Conservation (phyloP, 2,329 filamentous ascomycete species). For the Furcasterigmium furcatum region DNA sequence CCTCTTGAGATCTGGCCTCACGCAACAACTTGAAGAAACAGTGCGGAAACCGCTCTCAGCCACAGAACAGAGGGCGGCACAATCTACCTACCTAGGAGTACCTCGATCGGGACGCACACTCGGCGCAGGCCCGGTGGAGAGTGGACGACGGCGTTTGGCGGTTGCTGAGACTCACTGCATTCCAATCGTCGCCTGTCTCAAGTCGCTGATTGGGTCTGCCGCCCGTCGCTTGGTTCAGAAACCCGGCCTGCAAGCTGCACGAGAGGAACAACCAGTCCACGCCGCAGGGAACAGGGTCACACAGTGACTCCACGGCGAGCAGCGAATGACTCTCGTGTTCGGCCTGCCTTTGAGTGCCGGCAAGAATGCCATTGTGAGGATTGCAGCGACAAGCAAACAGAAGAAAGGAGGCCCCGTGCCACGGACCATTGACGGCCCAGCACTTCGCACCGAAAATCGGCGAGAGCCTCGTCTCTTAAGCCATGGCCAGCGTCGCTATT, state of each 20-base stretch:
- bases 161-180: slow-evolving; percentile 13
- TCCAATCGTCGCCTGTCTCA: slow-evolving; percentile 12
- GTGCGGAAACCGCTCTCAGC: no score
- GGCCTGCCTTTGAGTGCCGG: slow-evolving; percentile 1
- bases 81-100: no score
- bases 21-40: no score
- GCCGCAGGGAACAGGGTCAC: neutral
- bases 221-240: slow-evolving; percentile 7
- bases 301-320: neutral
- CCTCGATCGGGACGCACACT: no score
- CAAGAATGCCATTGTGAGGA: no score
- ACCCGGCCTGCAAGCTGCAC: neutral
- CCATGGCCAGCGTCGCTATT: slow-evolving; percentile 5
- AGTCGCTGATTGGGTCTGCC: slow-evolving; percentile 10
- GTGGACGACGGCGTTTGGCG: slow-evolving; percentile 10
- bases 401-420: no score
- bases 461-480: no score
- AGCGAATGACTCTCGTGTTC: neutral
- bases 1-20: no score
- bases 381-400: no score
- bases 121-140: neutral
- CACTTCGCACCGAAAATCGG: no score
- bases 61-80: no score
- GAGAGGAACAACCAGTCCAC: slow-evolving; percentile 1
- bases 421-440: no score